Conservation (phyloP, 129 eudicot species). For the Centaurea solstitialis region DNA sequence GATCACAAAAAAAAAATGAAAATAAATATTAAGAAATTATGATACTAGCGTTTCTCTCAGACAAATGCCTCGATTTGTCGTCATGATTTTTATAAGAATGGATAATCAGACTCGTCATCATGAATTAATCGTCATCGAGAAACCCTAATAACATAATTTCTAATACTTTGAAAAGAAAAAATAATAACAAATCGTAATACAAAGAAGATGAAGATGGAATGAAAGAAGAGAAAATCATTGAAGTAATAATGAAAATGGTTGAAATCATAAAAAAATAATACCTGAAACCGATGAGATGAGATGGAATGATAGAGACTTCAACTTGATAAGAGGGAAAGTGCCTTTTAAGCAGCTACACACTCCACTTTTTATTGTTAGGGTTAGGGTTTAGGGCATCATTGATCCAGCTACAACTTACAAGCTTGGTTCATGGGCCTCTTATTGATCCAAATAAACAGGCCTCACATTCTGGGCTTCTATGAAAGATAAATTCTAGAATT, state of each 20-base stretch:
- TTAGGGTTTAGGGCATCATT: slow-evolving; percentile 27
- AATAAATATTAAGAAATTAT: no score
- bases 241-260: not conserved
- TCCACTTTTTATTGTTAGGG: slow-evolving; percentile 15
- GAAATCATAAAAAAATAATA: not conserved
- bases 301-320: not conserved
- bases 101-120: slow-evolving; percentile 67
- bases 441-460: not conserved
- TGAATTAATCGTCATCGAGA: slow-evolving; percentile 47
- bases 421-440: not conserved
- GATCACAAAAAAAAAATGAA: not conserved
- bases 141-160: not conserved
- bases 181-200: not conserved
- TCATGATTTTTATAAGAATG: slow-evolving; percentile 46
- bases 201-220: not conserved
- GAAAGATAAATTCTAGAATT: not conserved
- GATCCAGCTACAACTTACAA: not conserved
- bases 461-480: not conserved
- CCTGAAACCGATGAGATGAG: not conserved
- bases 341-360: slow-evolving; percentile 12
- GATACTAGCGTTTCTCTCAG: slow-evolving; percentile 59
- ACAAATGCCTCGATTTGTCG: slow-evolving; percentile 65
- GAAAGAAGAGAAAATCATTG: not conserved
- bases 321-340: slow-evolving; percentile 6
- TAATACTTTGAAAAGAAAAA: not conserved